Evolutionary conservation across 2,329 filamentous ascomycete species (phyloP).

Genomic region (Diplodia scrobiculata): DNA sequence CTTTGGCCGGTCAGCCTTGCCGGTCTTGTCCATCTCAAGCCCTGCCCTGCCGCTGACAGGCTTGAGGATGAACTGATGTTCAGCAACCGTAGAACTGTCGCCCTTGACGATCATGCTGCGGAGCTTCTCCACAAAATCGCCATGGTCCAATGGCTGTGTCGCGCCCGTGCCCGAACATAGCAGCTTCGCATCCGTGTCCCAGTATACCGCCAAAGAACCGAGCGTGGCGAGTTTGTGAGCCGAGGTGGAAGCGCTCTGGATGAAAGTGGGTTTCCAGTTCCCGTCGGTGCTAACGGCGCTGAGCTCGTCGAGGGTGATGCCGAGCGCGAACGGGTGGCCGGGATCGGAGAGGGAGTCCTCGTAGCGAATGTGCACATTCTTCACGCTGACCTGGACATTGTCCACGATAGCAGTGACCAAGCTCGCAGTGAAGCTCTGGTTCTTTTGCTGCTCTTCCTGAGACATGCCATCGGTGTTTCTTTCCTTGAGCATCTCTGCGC

Average conservation of each 20-base stretch:
- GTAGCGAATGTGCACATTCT: conserved; percentile 97
- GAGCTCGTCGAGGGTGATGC: conserved; percentile 90
- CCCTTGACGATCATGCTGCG: conserved; percentile 75
- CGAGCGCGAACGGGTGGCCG: conserved; percentile 90
- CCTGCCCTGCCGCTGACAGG: conserved; percentile 95
- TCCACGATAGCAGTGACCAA: conserved; percentile 95
- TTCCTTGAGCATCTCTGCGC: conserved; percentile 91
- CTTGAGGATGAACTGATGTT: conserved; percentile 92
- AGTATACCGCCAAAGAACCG: conserved; percentile 89
- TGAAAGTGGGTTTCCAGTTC: conserved; percentile 93
- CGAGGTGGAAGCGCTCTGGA: conserved; percentile 77
- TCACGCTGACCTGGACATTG: conserved; percentile 95
- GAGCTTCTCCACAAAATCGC: conserved; percentile 76
- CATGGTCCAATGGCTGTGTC: conserved; percentile 64
- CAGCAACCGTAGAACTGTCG: conserved; percentile 58
- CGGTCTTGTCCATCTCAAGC: conserved; percentile 91
- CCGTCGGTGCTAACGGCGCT: conserved; percentile 95
- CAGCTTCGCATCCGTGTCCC: conserved; percentile 90
- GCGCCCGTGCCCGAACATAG: conserved; percentile 79
- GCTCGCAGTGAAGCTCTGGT: conserved; percentile 95
- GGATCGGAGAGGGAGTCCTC: conserved; percentile 96
- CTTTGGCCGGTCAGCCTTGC: conserved; percentile 74
- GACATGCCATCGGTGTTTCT: conserved; percentile 90
- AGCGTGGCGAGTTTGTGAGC: conserved; percentile 94
- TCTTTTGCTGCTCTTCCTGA: conserved; percentile 93